Conservation (phyloP, 148 eudicot species). For the Hydrangea macrophylla region DNA sequence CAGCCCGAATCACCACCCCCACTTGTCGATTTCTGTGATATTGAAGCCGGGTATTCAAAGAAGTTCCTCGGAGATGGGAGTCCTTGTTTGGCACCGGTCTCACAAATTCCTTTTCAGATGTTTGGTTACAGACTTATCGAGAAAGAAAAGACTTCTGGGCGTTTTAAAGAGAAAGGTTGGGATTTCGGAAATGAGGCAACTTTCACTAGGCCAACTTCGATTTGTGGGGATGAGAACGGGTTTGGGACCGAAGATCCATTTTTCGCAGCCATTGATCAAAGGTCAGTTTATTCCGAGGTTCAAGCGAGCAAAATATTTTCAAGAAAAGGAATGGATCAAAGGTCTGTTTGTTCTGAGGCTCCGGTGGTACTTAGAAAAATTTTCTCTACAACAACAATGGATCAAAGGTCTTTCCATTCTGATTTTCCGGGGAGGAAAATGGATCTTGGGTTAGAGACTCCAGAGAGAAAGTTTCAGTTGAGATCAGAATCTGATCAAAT, state of each 20-base stretch:
- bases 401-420: conserved; percentile 10
- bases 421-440: conserved; percentile 17
- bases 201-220: too few relatives aligned
- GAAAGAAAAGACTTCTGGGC: conserved; percentile 41
- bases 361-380: conserved; percentile 19
- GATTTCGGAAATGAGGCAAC: conserved; percentile 41
- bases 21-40: conserved; percentile 54
- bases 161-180: conserved; percentile 40
- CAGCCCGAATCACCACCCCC: conserved; percentile 45
- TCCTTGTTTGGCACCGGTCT: conserved; percentile 23
- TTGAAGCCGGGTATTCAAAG: conserved; percentile 41
- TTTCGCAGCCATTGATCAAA: conserved; percentile 33
- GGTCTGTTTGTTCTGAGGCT: conserved; percentile 26
- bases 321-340: not conserved
- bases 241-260: conserved; percentile 29
- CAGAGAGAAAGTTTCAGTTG: conserved; percentile 2
- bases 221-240: conserved; percentile 32
- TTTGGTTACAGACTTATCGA: conserved; percentile 52
- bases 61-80: conserved; percentile 25
- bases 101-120: conserved; percentile 58
- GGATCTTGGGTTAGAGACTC: not conserved
- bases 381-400: too few relatives aligned
- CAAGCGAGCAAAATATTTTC: not conserved
- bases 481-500: conserved; percentile 16
- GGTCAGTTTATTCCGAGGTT: conserved; percentile 38